Conservation (phyloP, 345 rosid genomes). For the Laguncularia racemosa region DNA sequence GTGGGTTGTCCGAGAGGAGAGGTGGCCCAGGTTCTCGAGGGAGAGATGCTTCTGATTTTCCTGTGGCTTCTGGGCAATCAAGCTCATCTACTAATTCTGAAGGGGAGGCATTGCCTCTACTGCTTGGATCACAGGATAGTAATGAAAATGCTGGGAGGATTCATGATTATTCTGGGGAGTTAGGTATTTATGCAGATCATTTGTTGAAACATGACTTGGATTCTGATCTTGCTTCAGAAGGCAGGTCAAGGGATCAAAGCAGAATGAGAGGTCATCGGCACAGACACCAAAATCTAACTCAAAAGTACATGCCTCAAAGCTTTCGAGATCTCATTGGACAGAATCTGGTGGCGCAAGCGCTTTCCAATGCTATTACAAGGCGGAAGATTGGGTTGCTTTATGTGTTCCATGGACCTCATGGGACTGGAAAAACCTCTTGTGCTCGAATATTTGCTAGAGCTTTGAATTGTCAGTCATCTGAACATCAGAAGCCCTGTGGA, state of each 20-base stretch:
- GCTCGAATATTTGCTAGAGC: conserved; percentile 90
- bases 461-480: conserved; percentile 76
- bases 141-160: conserved; percentile 62
- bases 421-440: conserved; percentile 93
- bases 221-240: conserved; percentile 79
- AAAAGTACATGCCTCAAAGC: conserved; percentile 72
- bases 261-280: conserved; percentile 24
- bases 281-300: conserved; percentile 78
- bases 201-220: conserved; percentile 59
- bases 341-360: conserved; percentile 78
- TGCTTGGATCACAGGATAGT: conserved; percentile 57
- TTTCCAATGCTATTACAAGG: conserved; percentile 66
- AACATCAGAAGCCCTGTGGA: conserved; percentile 76
- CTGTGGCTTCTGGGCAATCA: conserved; percentile 50
- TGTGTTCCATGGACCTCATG: conserved; percentile 92
- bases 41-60: conserved; percentile 51
- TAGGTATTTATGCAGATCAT: conserved; percentile 79
- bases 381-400: conserved; percentile 83
- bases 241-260: conserved; percentile 46
- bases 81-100: conserved; percentile 41
- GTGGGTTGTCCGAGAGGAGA: conserved; percentile 76
- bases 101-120: conserved; percentile 64
- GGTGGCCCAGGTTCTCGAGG: conserved; percentile 40
- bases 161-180: conserved; percentile 92
- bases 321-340: conserved; percentile 85